Evolutionary conservation across 345 rosid species (phyloP).

Genomic region (Odontarrhena argentea): DNA sequence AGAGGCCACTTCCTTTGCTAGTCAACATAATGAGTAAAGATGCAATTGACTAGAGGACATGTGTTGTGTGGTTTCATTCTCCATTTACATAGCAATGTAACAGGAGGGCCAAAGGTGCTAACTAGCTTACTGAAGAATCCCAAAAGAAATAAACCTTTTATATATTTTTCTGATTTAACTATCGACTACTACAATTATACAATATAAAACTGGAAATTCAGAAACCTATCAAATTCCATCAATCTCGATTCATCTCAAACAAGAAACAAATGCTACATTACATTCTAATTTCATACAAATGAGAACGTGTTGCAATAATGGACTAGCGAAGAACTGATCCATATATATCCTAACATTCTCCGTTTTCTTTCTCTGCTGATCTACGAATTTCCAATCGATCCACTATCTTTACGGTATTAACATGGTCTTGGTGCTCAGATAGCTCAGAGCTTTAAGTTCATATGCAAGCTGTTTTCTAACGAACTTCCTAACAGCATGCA

Average conservation of each 20-base stretch:
- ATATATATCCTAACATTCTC: slow-evolving; percentile 37
- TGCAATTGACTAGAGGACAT: too few relatives aligned
- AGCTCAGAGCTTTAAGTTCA: slow-evolving; percentile 57
- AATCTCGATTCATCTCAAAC: slow-evolving; percentile 26
- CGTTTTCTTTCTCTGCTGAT: slow-evolving; percentile 45
- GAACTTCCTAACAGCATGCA: slow-evolving; percentile 85
- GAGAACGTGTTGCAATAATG: slow-evolving; percentile 16
- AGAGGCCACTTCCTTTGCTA: too few relatives aligned
- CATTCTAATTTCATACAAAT: slow-evolving; percentile 36
- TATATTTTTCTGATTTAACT: background rate
- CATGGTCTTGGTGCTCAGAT: slow-evolving; percentile 58
- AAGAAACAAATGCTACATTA: slow-evolving; percentile 21
- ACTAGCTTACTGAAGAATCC: background rate
- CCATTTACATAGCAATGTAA: too few relatives aligned
- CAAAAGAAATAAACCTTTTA: slow-evolving; percentile 28
- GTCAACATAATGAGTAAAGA: too few relatives aligned
- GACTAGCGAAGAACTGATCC: slow-evolving; percentile 48
- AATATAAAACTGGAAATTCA: background rate
- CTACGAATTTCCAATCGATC: slow-evolving; percentile 62
- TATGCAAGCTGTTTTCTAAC: slow-evolving; percentile 87
- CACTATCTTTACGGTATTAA: slow-evolving; percentile 69
- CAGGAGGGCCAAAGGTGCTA: too few relatives aligned
- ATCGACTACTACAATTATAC: background rate
- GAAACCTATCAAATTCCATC: background rate
- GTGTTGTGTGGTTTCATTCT: too few relatives aligned